Evolutionary conservation across 805 yeast species (phyloP), one percentile per base, ranked within the genome.

Genomic region (Ogataea allantospora): DNA sequence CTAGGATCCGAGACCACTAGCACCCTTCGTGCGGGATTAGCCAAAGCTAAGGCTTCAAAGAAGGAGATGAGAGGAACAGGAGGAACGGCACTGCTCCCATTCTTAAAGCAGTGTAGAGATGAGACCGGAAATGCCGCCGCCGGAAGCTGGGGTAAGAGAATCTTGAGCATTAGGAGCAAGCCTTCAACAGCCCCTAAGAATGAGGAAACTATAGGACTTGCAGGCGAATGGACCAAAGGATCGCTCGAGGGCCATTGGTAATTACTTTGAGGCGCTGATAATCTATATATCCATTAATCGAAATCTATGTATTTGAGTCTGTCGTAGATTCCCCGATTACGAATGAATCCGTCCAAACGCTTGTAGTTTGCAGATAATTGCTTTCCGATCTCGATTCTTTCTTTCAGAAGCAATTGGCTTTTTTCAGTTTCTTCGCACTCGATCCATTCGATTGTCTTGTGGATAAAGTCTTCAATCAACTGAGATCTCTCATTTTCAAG

Each of bases 61-160:
- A 71, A 68, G 28, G 82, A 75, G 41, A 77, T 75, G 47, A 76
- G 78, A 51, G 97, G 98, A 11, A 89, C 98, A 1, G 98, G 98
- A 14, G 97, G 98, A 30, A 89, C 97, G 0, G 80, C 95, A 1
- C 70, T 89, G 53, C 73, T 89, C 42, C 96, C 96, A 18, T 91
- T 89, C 65, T 71, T 89, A 58, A 89, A 88, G 62, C 97, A 91
- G 62, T 91, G 96, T 51, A 76, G 97, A 60, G 97, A 89, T 64
- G 97, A 89, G 59, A 89, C 96, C 2, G 95, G 95, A 28, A 93
- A 84, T 51, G 78, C 88, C 9, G 96, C 96, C 15, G 96, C 95
- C 17, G 91, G 96, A 39, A 73, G 68, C 32, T 88, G 97, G 97
- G 96, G 95, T 57, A 78, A 77, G 55, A 72, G 91, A 44, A 68